phyloP scores from a whole-genome alignment of 768 basidiomycete genomes.

The Termitomyces sp. region DNA sequence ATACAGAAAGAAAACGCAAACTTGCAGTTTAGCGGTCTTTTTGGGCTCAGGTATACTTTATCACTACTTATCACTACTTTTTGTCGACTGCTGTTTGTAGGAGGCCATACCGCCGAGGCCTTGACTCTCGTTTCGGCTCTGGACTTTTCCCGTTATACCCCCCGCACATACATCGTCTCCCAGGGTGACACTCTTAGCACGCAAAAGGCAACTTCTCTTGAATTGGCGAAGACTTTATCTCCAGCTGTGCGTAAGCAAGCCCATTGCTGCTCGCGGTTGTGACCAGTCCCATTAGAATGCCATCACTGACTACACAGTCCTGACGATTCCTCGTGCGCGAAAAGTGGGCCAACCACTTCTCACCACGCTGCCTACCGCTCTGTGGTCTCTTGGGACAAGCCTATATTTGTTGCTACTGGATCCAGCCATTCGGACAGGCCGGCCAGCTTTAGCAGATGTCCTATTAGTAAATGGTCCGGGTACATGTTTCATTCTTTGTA shows the following conservation, averaged over 20 bases:
- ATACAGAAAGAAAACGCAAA: conserved; percentile 11
- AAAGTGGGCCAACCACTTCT: conserved; percentile 77
- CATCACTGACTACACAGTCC: conserved; percentile 38
- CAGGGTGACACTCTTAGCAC: conserved; percentile 79
- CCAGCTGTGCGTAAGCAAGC: not conserved
- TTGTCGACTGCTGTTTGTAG: conserved; percentile 36
- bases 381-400: conserved; percentile 57
- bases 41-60: conserved; percentile 79
- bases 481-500: conserved; percentile 80
- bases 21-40: conserved; percentile 70
- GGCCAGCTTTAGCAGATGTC: conserved; percentile 56
- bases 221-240: conserved; percentile 29
- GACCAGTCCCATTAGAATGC: conserved; percentile 6
- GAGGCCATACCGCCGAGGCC: conserved; percentile 93
- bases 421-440: conserved; percentile 33
- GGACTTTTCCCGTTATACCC: conserved; percentile 70
- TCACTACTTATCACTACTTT: not conserved
- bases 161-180: conserved; percentile 78
- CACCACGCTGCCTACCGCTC: conserved; percentile 64
- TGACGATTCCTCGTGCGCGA: conserved; percentile 84
- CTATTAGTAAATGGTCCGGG: conserved; percentile 94
- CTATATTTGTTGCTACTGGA: conserved; percentile 56
- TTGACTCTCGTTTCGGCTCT: conserved; percentile 68
- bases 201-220: conserved; percentile 65
- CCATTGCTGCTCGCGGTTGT: not conserved